Percentiles rank a stretch among this genome's conserved stretches.
Conservation (phyloP, 192 early-diverging fungal species). For the Backusella tarrabulga region DNA sequence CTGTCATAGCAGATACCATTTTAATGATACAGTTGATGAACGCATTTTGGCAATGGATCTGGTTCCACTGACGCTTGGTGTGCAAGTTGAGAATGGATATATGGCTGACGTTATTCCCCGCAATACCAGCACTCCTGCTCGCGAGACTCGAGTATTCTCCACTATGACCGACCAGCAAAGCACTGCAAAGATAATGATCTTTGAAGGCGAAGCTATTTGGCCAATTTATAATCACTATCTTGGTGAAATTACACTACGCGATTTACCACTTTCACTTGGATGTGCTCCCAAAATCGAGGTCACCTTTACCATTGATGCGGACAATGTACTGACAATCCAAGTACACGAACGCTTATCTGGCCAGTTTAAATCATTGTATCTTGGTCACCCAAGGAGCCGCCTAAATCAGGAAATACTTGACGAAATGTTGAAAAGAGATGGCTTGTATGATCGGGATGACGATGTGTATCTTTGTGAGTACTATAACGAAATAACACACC, state of each 20-base stretch:
- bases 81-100: background rate
- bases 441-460: background rate
- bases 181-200: background rate
- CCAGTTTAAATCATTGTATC: background rate
- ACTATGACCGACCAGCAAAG: background rate
- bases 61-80: background rate
- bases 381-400: background rate
- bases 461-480: background rate
- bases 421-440: background rate
- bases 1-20: background rate
- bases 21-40: background rate
- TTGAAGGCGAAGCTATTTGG: background rate
- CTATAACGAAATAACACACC: background rate
- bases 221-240: background rate
- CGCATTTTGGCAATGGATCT: background rate
- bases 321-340: background rate
- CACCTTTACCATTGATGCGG: background rate
- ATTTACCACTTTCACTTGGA: background rate
- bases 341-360: background rate
- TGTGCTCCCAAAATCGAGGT: background rate
- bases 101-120: background rate
- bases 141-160: background rate
- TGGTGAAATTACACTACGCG: background rate
- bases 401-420: background rate
- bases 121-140: background rate